phyloP scores from a whole-genome alignment of 169 alveolate genomes.

The Eimeria maxima region DNA sequence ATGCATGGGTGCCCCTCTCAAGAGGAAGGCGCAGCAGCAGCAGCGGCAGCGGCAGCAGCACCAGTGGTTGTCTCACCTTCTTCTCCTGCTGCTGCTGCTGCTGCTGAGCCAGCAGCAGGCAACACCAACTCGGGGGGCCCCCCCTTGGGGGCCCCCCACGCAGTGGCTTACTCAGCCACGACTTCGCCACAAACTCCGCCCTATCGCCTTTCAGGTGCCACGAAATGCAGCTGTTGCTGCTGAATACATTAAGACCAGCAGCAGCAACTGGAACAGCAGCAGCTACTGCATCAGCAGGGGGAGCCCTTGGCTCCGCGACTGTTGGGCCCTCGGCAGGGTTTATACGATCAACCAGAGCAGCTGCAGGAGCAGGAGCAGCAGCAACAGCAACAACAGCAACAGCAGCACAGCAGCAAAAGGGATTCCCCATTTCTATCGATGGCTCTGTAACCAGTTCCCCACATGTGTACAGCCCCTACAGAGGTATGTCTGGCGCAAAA shows the following conservation, averaged over 20 bases:
- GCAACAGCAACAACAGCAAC: constrained; percentile 28
- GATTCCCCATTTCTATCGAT: constrained; percentile 74
- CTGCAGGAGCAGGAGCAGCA: constrained; percentile 37
- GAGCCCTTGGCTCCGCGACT: not conserved
- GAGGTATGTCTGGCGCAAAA: not conserved
- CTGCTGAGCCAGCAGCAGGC: not conserved
- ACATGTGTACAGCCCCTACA: constrained; percentile 28
- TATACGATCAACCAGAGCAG: not conserved
- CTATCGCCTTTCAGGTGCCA: not conserved
- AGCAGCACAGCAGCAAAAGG: constrained; percentile 43
- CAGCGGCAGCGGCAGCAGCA: not conserved
- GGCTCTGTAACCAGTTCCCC: constrained; percentile 80
- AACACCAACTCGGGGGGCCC: not conserved
- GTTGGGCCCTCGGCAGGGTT: not conserved
- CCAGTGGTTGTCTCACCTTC: too few relatives aligned
- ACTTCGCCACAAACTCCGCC: not conserved
- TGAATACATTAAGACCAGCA: not conserved
- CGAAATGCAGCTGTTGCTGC: not conserved
- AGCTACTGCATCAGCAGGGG: constrained; percentile 29
- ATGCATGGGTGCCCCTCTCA: not conserved
- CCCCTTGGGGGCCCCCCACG: not conserved
- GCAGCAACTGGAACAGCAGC: not conserved
- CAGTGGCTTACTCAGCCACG: constrained; percentile 9
- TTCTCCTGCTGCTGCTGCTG: constrained; percentile 1
- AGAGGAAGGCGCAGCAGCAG: not conserved